Evolutionary conservation across 169 alveolate species (phyloP).

Genomic region (Plasmodium cynomolgi): DNA sequence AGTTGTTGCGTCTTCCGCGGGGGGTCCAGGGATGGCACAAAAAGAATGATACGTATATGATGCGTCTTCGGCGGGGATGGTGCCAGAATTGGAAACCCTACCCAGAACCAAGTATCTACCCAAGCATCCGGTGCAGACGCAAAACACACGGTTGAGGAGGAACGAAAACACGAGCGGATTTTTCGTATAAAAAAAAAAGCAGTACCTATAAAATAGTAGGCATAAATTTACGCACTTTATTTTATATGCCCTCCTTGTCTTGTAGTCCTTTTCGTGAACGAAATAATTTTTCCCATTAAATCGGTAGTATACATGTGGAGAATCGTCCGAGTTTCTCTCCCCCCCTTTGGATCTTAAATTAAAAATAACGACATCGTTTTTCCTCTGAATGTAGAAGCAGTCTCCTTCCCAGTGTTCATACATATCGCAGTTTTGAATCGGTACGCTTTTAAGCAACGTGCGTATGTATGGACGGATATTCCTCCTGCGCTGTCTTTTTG

Average conservation of each 20-base stretch:
- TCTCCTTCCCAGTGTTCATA: not conserved
- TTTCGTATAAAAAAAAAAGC: constrained; percentile 56
- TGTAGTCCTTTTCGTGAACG: constrained; percentile 43
- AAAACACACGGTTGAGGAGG: constrained; percentile 13
- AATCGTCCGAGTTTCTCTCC: not conserved
- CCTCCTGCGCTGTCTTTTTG: not conserved
- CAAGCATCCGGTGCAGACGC: constrained; percentile 32
- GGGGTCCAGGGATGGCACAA: not conserved
- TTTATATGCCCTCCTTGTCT: constrained; percentile 45
- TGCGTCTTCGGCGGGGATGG: not conserved
- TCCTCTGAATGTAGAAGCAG: constrained; percentile 35
- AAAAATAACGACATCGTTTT: constrained; percentile 49
- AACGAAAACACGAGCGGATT: constrained; percentile 34
- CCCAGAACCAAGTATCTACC: constrained; percentile 21
- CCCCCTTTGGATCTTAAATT: constrained; percentile 7
- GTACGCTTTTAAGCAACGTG: not conserved
- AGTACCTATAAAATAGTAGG: constrained; percentile 53
- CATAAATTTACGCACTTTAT: constrained; percentile 50
- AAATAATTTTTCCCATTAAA: constrained; percentile 39
- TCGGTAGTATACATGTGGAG: constrained; percentile 23
- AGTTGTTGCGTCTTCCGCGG: not conserved
- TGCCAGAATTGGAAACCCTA: not conserved
- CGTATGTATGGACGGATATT: not conserved
- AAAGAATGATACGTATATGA: not conserved
- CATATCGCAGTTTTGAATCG: not conserved